A percentile compares a stretch with the other conserved stretches of the same genome.
These are phyloP conservation scores for Rhizodiscina lignyota DNA, from an alignment of 495 filamentous ascomycete species.

Conservation along the genomic window DNA sequence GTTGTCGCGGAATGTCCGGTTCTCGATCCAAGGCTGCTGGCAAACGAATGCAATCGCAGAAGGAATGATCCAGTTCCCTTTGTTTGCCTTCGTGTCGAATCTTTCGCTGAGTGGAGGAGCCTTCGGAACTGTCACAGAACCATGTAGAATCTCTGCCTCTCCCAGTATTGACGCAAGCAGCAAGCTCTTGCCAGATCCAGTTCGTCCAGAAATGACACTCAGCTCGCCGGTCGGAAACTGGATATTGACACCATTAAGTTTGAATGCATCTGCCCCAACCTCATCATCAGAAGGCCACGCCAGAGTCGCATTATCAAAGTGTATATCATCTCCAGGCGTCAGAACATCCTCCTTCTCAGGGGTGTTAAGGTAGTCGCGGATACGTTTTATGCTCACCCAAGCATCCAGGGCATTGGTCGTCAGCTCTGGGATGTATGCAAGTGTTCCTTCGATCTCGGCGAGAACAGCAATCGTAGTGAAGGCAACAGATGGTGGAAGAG, in stretches of 20 bases:
- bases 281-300: slow-evolving; percentile 53
- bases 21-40: slow-evolving; percentile 37
- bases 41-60: slow-evolving; percentile 5
- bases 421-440: slow-evolving; percentile 58
- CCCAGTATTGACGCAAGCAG: slow-evolving; percentile 48
- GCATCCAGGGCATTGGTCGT: slow-evolving; percentile 53
- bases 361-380: slow-evolving; percentile 51
- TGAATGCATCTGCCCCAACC: slow-evolving; percentile 37
- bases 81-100: slow-evolving; percentile 4
- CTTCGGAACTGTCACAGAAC: slow-evolving; percentile 1
- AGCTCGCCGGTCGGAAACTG: slow-evolving; percentile 50
- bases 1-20: slow-evolving; percentile 35
- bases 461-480: slow-evolving; percentile 71
- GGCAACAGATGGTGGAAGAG: slow-evolving; percentile 54
- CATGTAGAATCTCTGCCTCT: slow-evolving; percentile 24
- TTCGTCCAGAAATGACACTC: slow-evolving; percentile 54
- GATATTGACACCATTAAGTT: slow-evolving; percentile 44
- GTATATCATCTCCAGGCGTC: slow-evolving; percentile 37
- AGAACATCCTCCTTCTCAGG: slow-evolving; percentile 47
- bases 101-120: slow-evolving; percentile 1
- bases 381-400: slow-evolving; percentile 55
- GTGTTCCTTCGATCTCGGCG: slow-evolving; percentile 47
- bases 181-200: slow-evolving; percentile 52
- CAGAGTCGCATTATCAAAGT: slow-evolving; percentile 51
- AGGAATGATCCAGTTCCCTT: slow-evolving; percentile 6